These are phyloP conservation scores for Thinopyrum elongatum DNA, from an alignment of 176 grass and related monocot genomes.

Conservation along the genomic window DNA sequence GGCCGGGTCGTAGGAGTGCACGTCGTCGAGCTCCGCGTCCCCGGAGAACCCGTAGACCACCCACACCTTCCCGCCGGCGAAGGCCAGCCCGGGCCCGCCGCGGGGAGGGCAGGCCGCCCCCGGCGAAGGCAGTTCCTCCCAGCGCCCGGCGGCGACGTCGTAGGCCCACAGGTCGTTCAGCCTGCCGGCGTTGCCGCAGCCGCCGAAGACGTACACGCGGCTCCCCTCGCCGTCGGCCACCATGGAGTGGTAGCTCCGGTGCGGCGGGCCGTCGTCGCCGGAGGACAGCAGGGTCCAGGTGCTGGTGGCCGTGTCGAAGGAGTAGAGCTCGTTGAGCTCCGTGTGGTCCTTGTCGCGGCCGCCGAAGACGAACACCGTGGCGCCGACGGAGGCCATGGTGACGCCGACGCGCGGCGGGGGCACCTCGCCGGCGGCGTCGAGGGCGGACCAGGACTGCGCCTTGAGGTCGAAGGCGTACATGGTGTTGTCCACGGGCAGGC, in stretches of 20 bases:
- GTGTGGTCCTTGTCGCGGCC: slow-evolving; percentile 72
- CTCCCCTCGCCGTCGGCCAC: slow-evolving; percentile 34
- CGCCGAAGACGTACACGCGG: slow-evolving; percentile 70
- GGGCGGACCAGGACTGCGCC: slow-evolving; percentile 54
- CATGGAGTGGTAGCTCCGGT: slow-evolving; percentile 90
- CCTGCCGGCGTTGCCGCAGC: slow-evolving; percentile 66
- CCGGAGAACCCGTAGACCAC: slow-evolving; percentile 77
- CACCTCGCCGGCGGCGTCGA: slow-evolving; percentile 50
- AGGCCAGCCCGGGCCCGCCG: slow-evolving; percentile 50
- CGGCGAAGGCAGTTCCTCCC: slow-evolving; percentile 49
- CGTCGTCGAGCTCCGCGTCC: slow-evolving; percentile 61
- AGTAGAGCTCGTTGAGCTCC: slow-evolving; percentile 85
- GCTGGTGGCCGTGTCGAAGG: slow-evolving; percentile 54
- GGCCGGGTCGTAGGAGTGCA: slow-evolving; percentile 63
- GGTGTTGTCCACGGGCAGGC: slow-evolving; percentile 77
- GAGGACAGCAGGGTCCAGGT: slow-evolving; percentile 63
- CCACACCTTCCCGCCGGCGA: slow-evolving; percentile 70
- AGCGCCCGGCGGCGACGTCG: slow-evolving; percentile 26
- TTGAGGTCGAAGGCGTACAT: slow-evolving; percentile 74
- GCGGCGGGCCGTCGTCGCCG: slow-evolving; percentile 48
- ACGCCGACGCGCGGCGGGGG: slow-evolving; percentile 82
- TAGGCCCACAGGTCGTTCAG: slow-evolving; percentile 85
- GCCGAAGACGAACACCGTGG: slow-evolving; percentile 64
- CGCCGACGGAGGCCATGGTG: slow-evolving; percentile 60
- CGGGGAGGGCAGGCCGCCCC: slow-evolving; percentile 53